These are phyloP conservation scores for Juglanconis oblonga DNA, from an alignment of 2,329 filamentous ascomycete genomes.

Conservation along the genomic window DNA sequence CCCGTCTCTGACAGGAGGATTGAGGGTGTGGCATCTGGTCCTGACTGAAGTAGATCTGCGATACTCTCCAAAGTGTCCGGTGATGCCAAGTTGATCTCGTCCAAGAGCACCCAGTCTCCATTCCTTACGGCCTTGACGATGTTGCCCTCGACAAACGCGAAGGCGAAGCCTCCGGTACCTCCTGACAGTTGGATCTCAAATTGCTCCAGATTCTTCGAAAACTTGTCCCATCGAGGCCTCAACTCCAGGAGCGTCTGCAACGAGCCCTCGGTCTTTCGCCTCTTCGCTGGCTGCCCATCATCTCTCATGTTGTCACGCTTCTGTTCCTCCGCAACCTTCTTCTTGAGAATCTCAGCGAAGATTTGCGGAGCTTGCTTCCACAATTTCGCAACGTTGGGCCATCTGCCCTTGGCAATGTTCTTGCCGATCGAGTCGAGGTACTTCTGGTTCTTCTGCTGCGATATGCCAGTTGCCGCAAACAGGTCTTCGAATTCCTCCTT, in stretches of 20 bases:
- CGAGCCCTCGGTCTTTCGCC: constrained; percentile 54
- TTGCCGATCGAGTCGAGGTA: constrained; percentile 81
- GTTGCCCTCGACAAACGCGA: constrained; percentile 94
- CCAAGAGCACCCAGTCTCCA: constrained; percentile 93
- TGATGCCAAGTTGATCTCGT: constrained; percentile 95
- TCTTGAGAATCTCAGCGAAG: constrained; percentile 68
- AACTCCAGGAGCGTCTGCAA: constrained; percentile 59
- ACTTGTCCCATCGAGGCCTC: constrained; percentile 73
- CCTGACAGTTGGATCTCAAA: constrained; percentile 78
- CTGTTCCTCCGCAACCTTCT: constrained; percentile 49
- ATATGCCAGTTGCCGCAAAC: constrained; percentile 82
- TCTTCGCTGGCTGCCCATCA: constrained; percentile 64
- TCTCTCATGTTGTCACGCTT: constrained; percentile 38
- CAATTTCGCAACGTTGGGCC: constrained; percentile 79
- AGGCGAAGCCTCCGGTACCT: constrained; percentile 76
- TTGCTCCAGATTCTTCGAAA: constrained; percentile 69
- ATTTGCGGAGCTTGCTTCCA: constrained; percentile 89
- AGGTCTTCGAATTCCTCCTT: constrained; percentile 93
- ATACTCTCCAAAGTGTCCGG: constrained; percentile 94
- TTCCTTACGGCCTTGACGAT: constrained; percentile 94
- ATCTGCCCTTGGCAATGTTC: constrained; percentile 76
- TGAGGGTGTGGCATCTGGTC: constrained; percentile 69
- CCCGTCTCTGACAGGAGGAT: constrained; percentile 91
- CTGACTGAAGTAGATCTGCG: constrained; percentile 77
- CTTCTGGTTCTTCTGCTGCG: constrained; percentile 78